phyloP scores from a whole-genome alignment of 345 rosid species.

The Alliaria petiolata region DNA sequence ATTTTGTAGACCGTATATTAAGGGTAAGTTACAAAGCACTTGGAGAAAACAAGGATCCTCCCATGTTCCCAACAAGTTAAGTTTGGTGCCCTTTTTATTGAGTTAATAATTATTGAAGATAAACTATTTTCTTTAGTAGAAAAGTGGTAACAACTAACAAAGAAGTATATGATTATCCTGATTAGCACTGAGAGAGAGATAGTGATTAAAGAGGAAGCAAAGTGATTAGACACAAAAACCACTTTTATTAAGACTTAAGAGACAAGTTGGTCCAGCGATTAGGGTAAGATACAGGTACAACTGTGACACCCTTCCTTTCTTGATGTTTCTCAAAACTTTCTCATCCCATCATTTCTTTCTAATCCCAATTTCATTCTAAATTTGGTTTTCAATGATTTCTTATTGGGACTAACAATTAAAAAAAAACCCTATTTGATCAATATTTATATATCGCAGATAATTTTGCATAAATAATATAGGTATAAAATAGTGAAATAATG shows the following conservation, averaged over 20 bases:
- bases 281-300: conserved; percentile 16
- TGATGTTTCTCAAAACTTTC: conserved; percentile 16
- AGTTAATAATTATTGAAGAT: neutral
- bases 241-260: conserved; percentile 16
- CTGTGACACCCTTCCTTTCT: conserved; percentile 28
- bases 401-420: neutral
- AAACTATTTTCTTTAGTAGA: neutral
- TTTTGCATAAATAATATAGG: too few relatives aligned
- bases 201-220: conserved; percentile 30
- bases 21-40: neutral
- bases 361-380: too few relatives aligned
- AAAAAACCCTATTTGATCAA: neutral
- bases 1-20: neutral
- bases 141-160: neutral
- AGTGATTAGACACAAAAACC: conserved; percentile 30
- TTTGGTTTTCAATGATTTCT: neutral
- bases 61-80: neutral
- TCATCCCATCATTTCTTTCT: neutral
- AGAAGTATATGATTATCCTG: conserved; percentile 3
- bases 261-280: conserved; percentile 23
- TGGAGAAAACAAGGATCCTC: neutral
- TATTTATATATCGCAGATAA: neutral
- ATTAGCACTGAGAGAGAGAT: conserved; percentile 14
- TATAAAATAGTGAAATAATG: too few relatives aligned
- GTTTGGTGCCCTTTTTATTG: neutral